phyloP scores from a whole-genome alignment of 108 stramenopile species.

The Poteriospumella lacustris region DNA sequence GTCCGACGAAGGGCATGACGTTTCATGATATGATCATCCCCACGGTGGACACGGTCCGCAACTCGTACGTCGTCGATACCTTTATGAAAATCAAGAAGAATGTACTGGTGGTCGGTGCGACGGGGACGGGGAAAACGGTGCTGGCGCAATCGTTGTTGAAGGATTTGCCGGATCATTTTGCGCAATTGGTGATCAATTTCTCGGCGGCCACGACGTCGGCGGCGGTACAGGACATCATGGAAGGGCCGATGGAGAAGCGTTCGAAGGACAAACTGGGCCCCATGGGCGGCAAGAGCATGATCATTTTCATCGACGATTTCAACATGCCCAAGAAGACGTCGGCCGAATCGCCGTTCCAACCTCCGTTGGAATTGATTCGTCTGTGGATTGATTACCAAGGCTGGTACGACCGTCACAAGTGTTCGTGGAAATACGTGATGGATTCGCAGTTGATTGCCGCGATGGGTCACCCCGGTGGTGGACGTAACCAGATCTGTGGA shows the following conservation, averaged over 20 bases:
- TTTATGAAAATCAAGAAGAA: slow-evolving; percentile 30
- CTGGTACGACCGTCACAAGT: slow-evolving; percentile 63
- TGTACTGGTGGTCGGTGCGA: slow-evolving; percentile 51
- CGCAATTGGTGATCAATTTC: slow-evolving; percentile 55
- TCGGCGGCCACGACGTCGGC: slow-evolving; percentile 34
- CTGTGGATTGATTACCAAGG: slow-evolving; percentile 61
- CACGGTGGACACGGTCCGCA: slow-evolving; percentile 56
- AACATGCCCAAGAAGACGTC: slow-evolving; percentile 61
- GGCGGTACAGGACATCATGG: slow-evolving; percentile 52
- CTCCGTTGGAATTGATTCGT: slow-evolving; percentile 62
- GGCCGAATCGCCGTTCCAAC: slow-evolving; percentile 60
- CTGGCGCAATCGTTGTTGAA: slow-evolving; percentile 46
- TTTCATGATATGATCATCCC: slow-evolving; percentile 59
- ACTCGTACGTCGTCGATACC: slow-evolving; percentile 41
- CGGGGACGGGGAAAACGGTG: slow-evolving; percentile 61
- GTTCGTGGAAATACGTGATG: slow-evolving; percentile 56
- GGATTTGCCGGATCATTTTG: slow-evolving; percentile 42
- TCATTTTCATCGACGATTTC: slow-evolving; percentile 60
- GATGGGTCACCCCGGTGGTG: slow-evolving; percentile 64
- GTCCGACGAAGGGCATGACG: slow-evolving; percentile 41
- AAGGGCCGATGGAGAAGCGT: slow-evolving; percentile 62
- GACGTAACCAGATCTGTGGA: slow-evolving; percentile 50
- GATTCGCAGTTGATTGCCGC: slow-evolving; percentile 61
- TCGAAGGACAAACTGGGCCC: slow-evolving; percentile 65
- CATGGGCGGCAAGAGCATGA: slow-evolving; percentile 54